Conservation (phyloP, 371 early-diverging fungal genomes). For the Choanephora cucurbitarum region DNA sequence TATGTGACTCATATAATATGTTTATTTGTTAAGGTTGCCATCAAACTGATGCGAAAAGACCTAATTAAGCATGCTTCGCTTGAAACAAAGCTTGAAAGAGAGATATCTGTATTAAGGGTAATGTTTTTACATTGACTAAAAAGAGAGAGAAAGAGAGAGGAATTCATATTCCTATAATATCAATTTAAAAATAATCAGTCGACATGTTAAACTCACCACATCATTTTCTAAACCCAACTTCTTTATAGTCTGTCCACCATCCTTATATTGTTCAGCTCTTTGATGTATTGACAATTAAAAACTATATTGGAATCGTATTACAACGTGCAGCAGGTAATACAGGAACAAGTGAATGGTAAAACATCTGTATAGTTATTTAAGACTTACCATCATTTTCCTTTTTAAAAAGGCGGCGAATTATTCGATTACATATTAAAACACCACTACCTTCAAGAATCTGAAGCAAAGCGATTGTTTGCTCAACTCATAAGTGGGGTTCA, state of each 20-base stretch:
- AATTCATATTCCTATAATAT: neutral
- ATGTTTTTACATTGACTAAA: conserved; percentile 4
- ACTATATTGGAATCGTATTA: conserved; percentile 66
- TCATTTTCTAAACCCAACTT: too few relatives aligned
- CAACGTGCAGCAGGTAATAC: conserved; percentile 63
- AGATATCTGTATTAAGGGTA: conserved; percentile 80
- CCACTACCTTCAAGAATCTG: conserved; percentile 55
- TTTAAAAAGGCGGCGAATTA: conserved; percentile 49
- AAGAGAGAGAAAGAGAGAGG: neutral
- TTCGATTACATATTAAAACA: conserved; percentile 69
- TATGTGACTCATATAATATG: neutral
- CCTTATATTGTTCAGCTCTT: conserved; percentile 66
- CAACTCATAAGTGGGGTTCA: conserved; percentile 70
- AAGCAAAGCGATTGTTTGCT: conserved; percentile 64
- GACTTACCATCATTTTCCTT: too few relatives aligned
- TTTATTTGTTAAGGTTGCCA: conserved; percentile 63
- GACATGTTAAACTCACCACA: neutral
- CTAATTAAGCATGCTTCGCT: conserved; percentile 73
- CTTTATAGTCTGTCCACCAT: conserved; percentile 39
- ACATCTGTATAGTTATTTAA: neutral
- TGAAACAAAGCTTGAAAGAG: conserved; percentile 77
- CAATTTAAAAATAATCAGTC: neutral
- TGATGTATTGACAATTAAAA: conserved; percentile 70
- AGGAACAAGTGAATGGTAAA: neutral
- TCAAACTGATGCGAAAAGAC: conserved; percentile 80